Base-by-base conservation (phyloP, 345 rosid species). In the Sisymbrium irio region DNA sequence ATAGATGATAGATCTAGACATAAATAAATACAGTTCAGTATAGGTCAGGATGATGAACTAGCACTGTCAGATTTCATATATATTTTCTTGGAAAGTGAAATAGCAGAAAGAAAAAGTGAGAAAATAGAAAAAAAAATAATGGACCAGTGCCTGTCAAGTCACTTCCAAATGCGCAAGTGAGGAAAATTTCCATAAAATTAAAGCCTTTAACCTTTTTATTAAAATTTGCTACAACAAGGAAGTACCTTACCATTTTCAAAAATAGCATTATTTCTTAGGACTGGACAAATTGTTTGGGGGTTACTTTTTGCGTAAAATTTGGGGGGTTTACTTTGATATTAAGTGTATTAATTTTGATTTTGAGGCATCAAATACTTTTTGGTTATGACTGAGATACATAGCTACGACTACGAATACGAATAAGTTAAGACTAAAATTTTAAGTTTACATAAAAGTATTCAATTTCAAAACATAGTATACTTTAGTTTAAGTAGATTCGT, bases 61-160 rank as follows among this genome's bases (percentile, higher is more conserved):
- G 46, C 19, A 40, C 22, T 8, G 66, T 65, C 72, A 74, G 51
- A 47, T 47, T 40, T 62, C 4, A 11, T 59, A 61, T 67, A 75
- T 62, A 60, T 69, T 15, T 69, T 76, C 58, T 69, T 50, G 83
- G 54, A 67, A 77, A 77, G 77, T 76, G 45, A 61, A 59, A 54
- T 42, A 51, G 70, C 73, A 65, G 71, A 72, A 51, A 78, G 71
- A 77, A 57, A 77, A 59, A 35, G 20, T 39, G 46, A 8, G 13
- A 61, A 57, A 22, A 41, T 18, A 22, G 49, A 57, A 9, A 58
- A 47, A 5, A n/a, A 9, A 39, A 39, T 3, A 49, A 49, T 40
- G 67, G 68, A 60, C 70, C 65, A 69, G 41, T 67, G 51, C 62
- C 71, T 40, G 81, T 71, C 41, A 74, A 58, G 84, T 81, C 82